These are phyloP conservation scores for Dioszegia aurantiaca DNA, from an alignment of 768 basidiomycete species.

Conservation along the genomic window DNA sequence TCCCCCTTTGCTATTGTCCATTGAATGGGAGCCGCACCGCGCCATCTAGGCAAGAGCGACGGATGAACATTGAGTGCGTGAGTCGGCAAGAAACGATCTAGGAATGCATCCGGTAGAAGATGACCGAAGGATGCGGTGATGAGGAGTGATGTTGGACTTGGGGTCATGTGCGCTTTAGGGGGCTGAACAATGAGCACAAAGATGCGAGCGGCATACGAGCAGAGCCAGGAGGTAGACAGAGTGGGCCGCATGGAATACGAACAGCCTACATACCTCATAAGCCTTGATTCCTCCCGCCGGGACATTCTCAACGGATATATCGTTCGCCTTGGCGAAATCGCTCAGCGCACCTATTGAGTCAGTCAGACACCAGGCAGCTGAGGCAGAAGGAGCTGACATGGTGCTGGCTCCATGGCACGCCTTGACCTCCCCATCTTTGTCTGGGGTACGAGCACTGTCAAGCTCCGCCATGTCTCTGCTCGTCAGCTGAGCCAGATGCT, in stretches of 20 bases:
- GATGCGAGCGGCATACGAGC: conserved; percentile 34
- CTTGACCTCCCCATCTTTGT: conserved; percentile 63
- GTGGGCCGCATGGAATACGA: too few species aligned
- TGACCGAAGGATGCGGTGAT: conserved; percentile 89
- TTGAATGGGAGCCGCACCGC: conserved; percentile 91
- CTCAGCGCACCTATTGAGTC: conserved; percentile 74
- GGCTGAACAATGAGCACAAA: conserved; percentile 45
- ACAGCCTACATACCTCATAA: conserved; percentile 58
- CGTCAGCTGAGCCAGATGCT: background rate
- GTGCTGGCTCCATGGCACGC: conserved; percentile 1
- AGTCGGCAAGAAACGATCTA: conserved; percentile 61
- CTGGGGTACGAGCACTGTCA: conserved; percentile 70
- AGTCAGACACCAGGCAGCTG: conserved; percentile 1
- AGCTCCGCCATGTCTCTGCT: conserved; percentile 71
- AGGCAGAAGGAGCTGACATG: background rate
- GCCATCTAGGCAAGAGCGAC: conserved; percentile 76
- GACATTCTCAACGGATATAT: conserved; percentile 62
- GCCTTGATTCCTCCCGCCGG: conserved; percentile 64
- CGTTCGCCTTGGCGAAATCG: conserved; percentile 58
- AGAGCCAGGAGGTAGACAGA: too few species aligned
- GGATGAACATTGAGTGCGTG: conserved; percentile 83
- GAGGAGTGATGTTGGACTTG: conserved; percentile 57
- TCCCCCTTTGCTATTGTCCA: conserved; percentile 70
- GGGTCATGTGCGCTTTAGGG: conserved; percentile 54
- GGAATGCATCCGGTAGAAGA: conserved; percentile 66